These are phyloP conservation scores for Pestalotiopsis sp. DNA, from an alignment of 2,329 filamentous ascomycete species.

Conservation along the genomic window DNA sequence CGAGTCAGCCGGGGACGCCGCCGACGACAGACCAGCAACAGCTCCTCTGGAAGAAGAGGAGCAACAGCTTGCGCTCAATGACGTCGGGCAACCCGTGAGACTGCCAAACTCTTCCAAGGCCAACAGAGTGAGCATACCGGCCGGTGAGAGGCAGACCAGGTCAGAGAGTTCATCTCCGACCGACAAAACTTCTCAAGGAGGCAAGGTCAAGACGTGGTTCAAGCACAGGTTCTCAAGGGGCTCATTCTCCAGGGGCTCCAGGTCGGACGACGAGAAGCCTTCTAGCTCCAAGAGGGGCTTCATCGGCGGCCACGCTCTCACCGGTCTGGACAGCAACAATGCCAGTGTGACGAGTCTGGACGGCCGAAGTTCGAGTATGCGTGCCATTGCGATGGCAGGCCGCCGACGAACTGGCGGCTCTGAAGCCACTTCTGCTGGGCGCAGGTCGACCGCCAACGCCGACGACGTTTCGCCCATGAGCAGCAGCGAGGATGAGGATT, in stretches of 20 bases:
- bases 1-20: slow-evolving; percentile 24
- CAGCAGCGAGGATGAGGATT: slow-evolving; percentile 40
- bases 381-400: slow-evolving; percentile 50
- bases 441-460: slow-evolving; percentile 22
- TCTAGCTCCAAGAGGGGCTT: slow-evolving; percentile 41
- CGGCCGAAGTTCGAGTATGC: slow-evolving; percentile 44
- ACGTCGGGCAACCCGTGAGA: slow-evolving; percentile 25
- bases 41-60: slow-evolving; percentile 17
- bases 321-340: slow-evolving; percentile 41
- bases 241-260: slow-evolving; percentile 38
- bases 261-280: slow-evolving; percentile 37
- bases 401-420: slow-evolving; percentile 28
- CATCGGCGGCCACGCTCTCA: slow-evolving; percentile 52
- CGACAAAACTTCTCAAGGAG: slow-evolving; percentile 18
- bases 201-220: slow-evolving; percentile 54
- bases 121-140: slow-evolving; percentile 10
- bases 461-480: slow-evolving; percentile 28
- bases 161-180: slow-evolving; percentile 20
- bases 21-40: not conserved
- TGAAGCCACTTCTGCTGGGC: slow-evolving; percentile 18
- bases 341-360: slow-evolving; percentile 48
- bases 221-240: slow-evolving; percentile 54
- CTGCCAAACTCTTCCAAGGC: slow-evolving; percentile 10
- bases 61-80: slow-evolving; percentile 22
- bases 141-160: slow-evolving; percentile 16